Percentiles rank a stretch among this genome's conserved stretches.
Conservation (phyloP, 192 early-diverging fungal species). For the Rhizoclosmatium sp. region DNA sequence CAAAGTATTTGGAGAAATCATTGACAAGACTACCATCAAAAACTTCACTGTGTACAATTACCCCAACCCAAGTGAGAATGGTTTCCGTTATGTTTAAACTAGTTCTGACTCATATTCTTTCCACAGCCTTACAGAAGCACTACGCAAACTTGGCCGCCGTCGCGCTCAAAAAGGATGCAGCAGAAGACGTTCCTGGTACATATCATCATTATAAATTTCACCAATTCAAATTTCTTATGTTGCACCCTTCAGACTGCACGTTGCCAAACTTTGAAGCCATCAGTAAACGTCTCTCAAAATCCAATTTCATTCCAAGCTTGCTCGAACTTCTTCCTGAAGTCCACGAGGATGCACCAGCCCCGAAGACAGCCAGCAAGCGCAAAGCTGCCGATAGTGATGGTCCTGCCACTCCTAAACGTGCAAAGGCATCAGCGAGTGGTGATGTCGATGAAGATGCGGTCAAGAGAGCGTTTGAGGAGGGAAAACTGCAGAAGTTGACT, state of each 20-base stretch:
- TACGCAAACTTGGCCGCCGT: constrained; percentile 59
- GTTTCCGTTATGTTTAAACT: constrained; percentile 2
- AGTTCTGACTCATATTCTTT: not conserved
- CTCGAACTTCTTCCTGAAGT: constrained; percentile 7
- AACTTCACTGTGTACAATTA: constrained; percentile 46
- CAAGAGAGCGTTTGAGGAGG: constrained; percentile 1
- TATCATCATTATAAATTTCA: not conserved
- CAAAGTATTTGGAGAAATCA: constrained; percentile 30
- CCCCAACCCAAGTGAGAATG: constrained; percentile 48
- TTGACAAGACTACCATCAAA: constrained; percentile 42
- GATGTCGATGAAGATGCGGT: constrained; percentile 11
- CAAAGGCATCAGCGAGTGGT: not conserved
- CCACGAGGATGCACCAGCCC: not conserved
- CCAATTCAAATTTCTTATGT: not conserved
- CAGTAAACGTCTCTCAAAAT: constrained; percentile 17
- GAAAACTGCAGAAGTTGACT: constrained; percentile 26
- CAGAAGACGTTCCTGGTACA: constrained; percentile 51
- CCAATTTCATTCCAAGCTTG: constrained; percentile 3
- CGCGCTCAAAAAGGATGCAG: constrained; percentile 45
- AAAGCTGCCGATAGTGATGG: not conserved
- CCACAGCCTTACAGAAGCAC: constrained; percentile 52
- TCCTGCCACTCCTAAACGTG: not conserved
- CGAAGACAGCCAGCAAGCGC: not conserved
- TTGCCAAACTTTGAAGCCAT: constrained; percentile 22
- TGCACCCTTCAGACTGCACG: constrained; percentile 21